Conservation (phyloP, 306 rosid species). For the Trichosanthes truncata region DNA sequence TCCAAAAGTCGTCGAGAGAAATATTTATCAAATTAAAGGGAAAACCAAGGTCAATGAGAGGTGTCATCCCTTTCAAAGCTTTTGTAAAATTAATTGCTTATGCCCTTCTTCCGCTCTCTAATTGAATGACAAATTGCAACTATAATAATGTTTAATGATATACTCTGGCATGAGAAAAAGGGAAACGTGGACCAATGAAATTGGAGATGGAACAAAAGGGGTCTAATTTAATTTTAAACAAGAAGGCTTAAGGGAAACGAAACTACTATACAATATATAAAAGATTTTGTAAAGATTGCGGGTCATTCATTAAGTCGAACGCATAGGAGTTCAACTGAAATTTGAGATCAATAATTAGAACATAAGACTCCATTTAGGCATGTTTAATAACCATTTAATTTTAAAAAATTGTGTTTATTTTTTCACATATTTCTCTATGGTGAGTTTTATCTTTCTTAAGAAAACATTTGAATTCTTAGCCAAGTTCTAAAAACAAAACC, state of each 20-base stretch:
- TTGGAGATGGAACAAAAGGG: background rate
- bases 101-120: background rate
- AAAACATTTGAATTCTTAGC: too few species aligned
- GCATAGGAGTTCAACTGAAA: too few species aligned
- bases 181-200: background rate
- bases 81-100: slow-evolving; percentile 16
- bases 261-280: background rate
- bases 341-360: too few species aligned
- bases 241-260: background rate
- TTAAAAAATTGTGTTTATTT: too few species aligned
- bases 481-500: too few species aligned
- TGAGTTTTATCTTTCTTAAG: too few species aligned
- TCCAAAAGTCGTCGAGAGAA: slow-evolving; percentile 18
- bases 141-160: background rate
- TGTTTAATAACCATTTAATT: too few species aligned
- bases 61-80: slow-evolving; percentile 26
- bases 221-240: background rate
- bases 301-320: too few species aligned
- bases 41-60: slow-evolving; percentile 65
- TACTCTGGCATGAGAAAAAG: background rate
- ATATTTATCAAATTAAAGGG: slow-evolving; percentile 15
- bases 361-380: too few species aligned
- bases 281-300: background rate
- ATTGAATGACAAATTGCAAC: background rate
- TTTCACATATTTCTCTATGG: too few species aligned